Evolutionary conservation across 345 rosid genomes (phyloP).

Genomic region (Cardiospermum halicacabum): DNA sequence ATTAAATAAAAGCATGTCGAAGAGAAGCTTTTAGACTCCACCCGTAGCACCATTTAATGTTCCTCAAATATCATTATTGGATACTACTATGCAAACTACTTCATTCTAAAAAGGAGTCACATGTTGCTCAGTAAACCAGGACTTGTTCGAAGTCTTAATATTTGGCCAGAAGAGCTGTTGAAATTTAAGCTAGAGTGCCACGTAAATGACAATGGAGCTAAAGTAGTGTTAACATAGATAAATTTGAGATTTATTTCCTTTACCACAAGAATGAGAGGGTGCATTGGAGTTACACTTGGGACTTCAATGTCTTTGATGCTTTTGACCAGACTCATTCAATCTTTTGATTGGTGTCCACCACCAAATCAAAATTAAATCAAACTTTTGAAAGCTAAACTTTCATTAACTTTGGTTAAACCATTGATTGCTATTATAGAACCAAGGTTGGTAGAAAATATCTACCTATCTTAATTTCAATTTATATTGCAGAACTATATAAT

Average conservation of each 20-base stretch:
- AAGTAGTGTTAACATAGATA: constrained; percentile 25
- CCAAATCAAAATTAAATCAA: constrained; percentile 8
- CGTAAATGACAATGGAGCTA: constrained; percentile 3
- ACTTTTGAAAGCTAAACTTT: constrained; percentile 13
- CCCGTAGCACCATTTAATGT: constrained; percentile 41
- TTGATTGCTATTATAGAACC: constrained; percentile 31
- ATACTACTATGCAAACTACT: constrained; percentile 33
- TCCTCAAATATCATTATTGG: constrained; percentile 34
- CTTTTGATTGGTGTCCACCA: constrained; percentile 36
- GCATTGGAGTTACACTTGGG: constrained; percentile 31
- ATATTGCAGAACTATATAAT: no score
- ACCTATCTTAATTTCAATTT: no score
- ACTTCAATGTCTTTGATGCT: constrained; percentile 43
- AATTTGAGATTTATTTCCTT: constrained; percentile 37
- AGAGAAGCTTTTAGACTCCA: constrained; percentile 53
- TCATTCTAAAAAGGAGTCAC: constrained; percentile 55
- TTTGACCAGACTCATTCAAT: constrained; percentile 47
- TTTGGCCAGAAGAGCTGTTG: constrained; percentile 40
- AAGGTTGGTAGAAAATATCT: constrained; percentile 30
- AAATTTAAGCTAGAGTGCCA: constrained; percentile 46
- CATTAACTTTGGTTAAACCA: constrained; percentile 23
- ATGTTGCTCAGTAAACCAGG: constrained; percentile 33
- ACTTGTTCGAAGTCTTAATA: constrained; percentile 40
- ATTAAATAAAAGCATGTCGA: constrained; percentile 45
- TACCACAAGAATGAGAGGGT: constrained; percentile 46